Evolutionary conservation across 306 rosid species (phyloP).

Genomic region (Lupinus albus): DNA sequence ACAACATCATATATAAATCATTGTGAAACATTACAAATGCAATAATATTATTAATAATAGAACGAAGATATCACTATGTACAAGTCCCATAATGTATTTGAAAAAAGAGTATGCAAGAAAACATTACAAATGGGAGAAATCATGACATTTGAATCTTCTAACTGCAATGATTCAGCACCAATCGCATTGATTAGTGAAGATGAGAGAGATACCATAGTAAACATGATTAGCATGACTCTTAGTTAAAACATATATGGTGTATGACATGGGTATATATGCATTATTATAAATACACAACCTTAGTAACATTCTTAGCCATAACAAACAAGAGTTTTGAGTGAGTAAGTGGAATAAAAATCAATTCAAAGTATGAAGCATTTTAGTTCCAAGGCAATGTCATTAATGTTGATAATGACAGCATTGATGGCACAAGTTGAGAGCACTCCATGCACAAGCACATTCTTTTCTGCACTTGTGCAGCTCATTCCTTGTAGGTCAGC

Average conservation of each 20-base stretch:
- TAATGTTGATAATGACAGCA: constrained; percentile 40
- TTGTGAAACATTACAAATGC: too few relatives aligned
- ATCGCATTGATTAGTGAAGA: constrained; percentile 4
- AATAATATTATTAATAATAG: too few relatives aligned
- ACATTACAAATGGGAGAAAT: constrained; percentile 27
- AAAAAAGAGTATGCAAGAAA: constrained; percentile 1
- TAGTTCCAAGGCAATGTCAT: constrained; percentile 31
- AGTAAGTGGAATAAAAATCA: neutral
- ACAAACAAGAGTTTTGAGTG: neutral
- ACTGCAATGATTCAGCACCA: constrained; percentile 44
- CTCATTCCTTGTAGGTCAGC: constrained; percentile 87
- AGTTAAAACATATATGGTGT: constrained; percentile 51
- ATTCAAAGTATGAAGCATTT: constrained; percentile 43
- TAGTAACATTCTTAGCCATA: neutral
- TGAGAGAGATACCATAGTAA: constrained; percentile 19
- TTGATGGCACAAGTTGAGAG: constrained; percentile 50
- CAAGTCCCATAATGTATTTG: neutral
- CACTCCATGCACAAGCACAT: constrained; percentile 62
- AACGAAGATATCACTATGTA: too few relatives aligned
- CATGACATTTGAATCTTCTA: constrained; percentile 50
- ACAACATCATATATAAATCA: too few relatives aligned
- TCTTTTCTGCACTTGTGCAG: constrained; percentile 76
- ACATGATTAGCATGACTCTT: constrained; percentile 50
- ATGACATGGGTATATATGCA: constrained; percentile 38
- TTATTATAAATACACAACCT: constrained; percentile 41